Percentiles rank a stretch among this genome's conserved stretches.
Evolutionary conservation across 2,329 filamentous ascomycete genomes (phyloP).

Genomic region (Pleomassaria siparia): DNA sequence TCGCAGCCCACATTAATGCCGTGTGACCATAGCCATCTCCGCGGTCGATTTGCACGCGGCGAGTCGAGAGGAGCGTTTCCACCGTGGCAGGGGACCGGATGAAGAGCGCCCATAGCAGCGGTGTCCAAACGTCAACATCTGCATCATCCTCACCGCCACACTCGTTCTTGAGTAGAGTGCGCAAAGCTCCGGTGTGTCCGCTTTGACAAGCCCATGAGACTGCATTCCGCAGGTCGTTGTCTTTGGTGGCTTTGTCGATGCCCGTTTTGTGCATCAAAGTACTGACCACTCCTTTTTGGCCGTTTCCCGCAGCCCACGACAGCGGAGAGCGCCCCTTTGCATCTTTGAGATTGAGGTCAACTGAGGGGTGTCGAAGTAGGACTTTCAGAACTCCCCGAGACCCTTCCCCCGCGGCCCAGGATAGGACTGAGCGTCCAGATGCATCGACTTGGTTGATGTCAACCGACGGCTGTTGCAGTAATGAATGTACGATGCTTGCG

Average conservation of each 20-base stretch:
- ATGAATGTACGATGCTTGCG: slow-evolving; percentile 21
- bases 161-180: slow-evolving; percentile 28
- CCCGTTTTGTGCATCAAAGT: slow-evolving; percentile 24
- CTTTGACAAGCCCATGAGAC: slow-evolving; percentile 37
- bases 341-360: slow-evolving; percentile 34
- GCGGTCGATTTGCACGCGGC: slow-evolving; percentile 34
- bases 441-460: slow-evolving; percentile 37
- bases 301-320: slow-evolving; percentile 34
- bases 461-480: slow-evolving; percentile 23
- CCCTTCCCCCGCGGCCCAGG: slow-evolving; percentile 40
- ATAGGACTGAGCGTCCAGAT: slow-evolving; percentile 34
- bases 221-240: slow-evolving; percentile 32
- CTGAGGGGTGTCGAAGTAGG: slow-evolving; percentile 22
- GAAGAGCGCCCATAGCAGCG: slow-evolving; percentile 40
- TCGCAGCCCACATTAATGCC: slow-evolving; percentile 39
- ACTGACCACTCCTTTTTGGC: slow-evolving; percentile 21
- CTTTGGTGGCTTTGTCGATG: slow-evolving; percentile 30
- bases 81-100: slow-evolving; percentile 27
- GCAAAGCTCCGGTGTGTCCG: slow-evolving; percentile 24
- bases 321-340: slow-evolving; percentile 33
- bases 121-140: slow-evolving; percentile 42
- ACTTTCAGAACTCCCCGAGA: slow-evolving; percentile 20
- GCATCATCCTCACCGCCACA: slow-evolving; percentile 32
- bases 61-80: slow-evolving; percentile 31
- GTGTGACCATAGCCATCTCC: slow-evolving; percentile 31